These are phyloP conservation scores for Lagerstroemia speciosa DNA, from an alignment of 345 rosid species.

Conservation along the genomic window DNA sequence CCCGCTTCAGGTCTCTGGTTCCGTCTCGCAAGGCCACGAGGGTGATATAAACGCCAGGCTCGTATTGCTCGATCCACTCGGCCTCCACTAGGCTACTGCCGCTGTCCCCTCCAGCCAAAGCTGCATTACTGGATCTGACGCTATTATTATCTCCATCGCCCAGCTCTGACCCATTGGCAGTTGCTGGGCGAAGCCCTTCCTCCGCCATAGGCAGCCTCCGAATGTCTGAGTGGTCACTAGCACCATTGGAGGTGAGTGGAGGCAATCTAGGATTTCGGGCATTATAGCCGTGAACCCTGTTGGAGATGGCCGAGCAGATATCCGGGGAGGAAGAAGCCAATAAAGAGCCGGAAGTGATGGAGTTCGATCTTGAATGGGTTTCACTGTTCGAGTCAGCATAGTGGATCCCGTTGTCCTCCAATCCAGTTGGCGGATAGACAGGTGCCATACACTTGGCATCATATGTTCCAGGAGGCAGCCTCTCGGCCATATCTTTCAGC, in stretches of 20 bases:
- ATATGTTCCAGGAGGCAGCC: constrained; percentile 60
- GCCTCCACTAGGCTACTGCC: constrained; percentile 59
- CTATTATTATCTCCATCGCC: constrained; percentile 44
- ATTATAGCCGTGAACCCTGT: constrained; percentile 30
- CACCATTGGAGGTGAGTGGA: constrained; percentile 21
- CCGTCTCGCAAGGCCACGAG: constrained; percentile 79
- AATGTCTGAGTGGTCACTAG: constrained; percentile 32
- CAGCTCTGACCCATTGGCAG: constrained; percentile 33
- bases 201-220: constrained; percentile 32
- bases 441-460: constrained; percentile 43
- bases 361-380: constrained; percentile 53
- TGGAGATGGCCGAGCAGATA: constrained; percentile 25
- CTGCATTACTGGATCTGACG: constrained; percentile 40
- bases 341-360: constrained; percentile 36
- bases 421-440: constrained; percentile 41
- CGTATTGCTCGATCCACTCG: constrained; percentile 93
- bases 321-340: constrained; percentile 37
- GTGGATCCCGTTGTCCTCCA: constrained; percentile 60
- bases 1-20: constrained; percentile 95
- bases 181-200: constrained; percentile 29
- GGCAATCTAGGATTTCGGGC: constrained; percentile 15
- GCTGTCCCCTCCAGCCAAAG: constrained; percentile 14
- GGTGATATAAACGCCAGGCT: constrained; percentile 89
- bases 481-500: constrained; percentile 89
- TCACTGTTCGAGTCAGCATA: constrained; percentile 49